Evolutionary conservation across 176 grass and related monocot species (phyloP).

Genomic region (Pharus latifolius): DNA sequence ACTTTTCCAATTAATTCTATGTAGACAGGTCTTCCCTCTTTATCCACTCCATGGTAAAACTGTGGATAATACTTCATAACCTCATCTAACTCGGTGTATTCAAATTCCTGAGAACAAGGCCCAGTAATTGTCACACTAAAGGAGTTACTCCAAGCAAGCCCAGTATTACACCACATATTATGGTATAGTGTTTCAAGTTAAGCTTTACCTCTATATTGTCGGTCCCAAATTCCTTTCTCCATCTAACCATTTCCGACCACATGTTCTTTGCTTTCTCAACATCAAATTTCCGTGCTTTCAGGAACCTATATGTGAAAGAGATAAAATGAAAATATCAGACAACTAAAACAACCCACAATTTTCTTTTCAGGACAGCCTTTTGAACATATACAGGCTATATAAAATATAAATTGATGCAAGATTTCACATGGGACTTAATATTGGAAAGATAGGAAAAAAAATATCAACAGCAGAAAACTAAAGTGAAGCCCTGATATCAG

Average conservation of each 20-base stretch:
- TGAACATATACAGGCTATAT: background rate
- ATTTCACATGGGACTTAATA: background rate
- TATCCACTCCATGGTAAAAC: constrained; percentile 91
- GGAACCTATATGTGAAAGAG: constrained; percentile 42
- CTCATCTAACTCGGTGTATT: constrained; percentile 58
- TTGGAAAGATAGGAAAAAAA: background rate
- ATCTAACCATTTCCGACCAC: constrained; percentile 93
- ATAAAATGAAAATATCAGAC: constrained; percentile 6
- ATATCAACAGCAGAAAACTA: background rate
- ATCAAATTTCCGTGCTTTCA: constrained; percentile 83
- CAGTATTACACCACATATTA: background rate
- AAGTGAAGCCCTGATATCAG: background rate
- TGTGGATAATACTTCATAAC: constrained; percentile 78
- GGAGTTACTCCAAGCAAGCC: constrained; percentile 7
- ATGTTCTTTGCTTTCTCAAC: constrained; percentile 75
- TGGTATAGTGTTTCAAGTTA: constrained; percentile 4
- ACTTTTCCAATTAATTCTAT: constrained; percentile 82
- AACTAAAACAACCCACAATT: background rate
- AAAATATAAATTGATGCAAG: background rate
- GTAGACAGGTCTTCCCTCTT: constrained; percentile 83
- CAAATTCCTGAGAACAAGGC: constrained; percentile 48
- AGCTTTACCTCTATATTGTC: constrained; percentile 63
- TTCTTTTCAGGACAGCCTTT: background rate
- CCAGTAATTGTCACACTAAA: background rate
- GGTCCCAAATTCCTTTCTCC: constrained; percentile 76